Percentiles rank a stretch among this genome's conserved stretches.
These are phyloP conservation scores for Perkinsus marinus DNA, from an alignment of 169 alveolate genomes.

Conservation along the genomic window DNA sequence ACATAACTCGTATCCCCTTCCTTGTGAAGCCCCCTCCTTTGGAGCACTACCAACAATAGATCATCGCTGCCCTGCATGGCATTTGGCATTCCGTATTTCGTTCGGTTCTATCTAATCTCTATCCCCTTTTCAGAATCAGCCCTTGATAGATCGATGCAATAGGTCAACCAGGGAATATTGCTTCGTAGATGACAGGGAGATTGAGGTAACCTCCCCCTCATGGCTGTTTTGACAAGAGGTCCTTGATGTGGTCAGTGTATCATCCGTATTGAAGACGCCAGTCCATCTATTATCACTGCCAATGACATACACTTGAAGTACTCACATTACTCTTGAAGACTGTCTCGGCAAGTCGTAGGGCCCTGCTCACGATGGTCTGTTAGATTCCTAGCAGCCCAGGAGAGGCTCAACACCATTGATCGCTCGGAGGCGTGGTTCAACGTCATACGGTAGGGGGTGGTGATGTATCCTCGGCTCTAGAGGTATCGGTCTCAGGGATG, in stretches of 20 bases:
- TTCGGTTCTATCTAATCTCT: too few species aligned
- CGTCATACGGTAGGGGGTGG: not conserved
- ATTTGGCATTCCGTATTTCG: too few species aligned
- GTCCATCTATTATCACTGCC: too few species aligned
- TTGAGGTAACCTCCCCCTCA: not conserved
- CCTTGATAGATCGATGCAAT: too few species aligned
- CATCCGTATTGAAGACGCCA: not conserved
- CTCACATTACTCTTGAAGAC: too few species aligned
- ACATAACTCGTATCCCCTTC: too few species aligned
- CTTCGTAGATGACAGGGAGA: not conserved
- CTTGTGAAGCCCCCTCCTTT: too few species aligned
- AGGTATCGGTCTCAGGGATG: not conserved
- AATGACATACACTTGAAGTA: too few species aligned
- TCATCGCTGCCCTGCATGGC: too few species aligned
- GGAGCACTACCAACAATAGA: too few species aligned
- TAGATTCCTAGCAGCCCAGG: not conserved
- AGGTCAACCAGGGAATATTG: not conserved
- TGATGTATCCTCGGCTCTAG: not conserved
- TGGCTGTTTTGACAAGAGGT: not conserved
- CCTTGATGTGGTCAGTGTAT: not conserved
- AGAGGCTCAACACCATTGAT: not conserved
- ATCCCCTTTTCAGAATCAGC: too few species aligned
- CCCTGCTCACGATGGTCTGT: not conserved
- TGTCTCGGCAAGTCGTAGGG: too few species aligned
- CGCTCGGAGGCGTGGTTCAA: not conserved